Evolutionary conservation across 2,329 filamentous ascomycete genomes (phyloP), one percentile per base, ranked within the genome.

Genomic region (Annulohypoxylon truncatum): DNA sequence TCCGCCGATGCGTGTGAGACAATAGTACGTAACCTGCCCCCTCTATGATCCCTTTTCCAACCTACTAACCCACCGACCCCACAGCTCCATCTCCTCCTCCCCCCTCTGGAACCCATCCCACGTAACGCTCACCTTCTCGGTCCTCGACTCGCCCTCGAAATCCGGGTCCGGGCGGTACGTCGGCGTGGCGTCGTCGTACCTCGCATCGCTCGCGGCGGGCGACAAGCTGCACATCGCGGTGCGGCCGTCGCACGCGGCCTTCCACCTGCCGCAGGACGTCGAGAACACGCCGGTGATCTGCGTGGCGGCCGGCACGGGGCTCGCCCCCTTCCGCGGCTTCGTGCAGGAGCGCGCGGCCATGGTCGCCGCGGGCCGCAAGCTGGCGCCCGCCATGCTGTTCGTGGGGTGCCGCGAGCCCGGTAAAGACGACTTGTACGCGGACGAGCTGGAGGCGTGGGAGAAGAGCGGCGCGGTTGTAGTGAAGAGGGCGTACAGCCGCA

Each of bases 1-100:
- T 0, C 90, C 91, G 1, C 90, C 92, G 0, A 92, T 96, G 89
- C 88, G 91, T 26, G 84, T 92, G 38, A 86, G 91, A n/a, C 90
- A 92, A 76, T 94, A 94, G 81, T 86, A 82, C 7, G 88, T 89
- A 62, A 86, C 4, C 22, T 33, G 3, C 31, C 4, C 42, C 15
- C 20, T 42, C 38, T 35, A 3, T n/a, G 4, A 4, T 7, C 18
- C 7, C 15, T 20, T 20, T 10, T 22, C 15, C 12, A 7, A 22
- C 2, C 10, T 13, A 26, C 71, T 76, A 59, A 75, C 70, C 22
- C 28, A 6, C 12, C 13, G 13, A 29, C 26, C 22, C 5, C 13
- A 8, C 57, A 82, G 81, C 71, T 92, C 89, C 29, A 93, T 94
- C 73, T 93, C 91, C 0, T 93, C 91, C 0, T 92, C 91, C 0